Conservation (phyloP, 1,284 basidiomycete species). For the Polyporus tsugae region DNA sequence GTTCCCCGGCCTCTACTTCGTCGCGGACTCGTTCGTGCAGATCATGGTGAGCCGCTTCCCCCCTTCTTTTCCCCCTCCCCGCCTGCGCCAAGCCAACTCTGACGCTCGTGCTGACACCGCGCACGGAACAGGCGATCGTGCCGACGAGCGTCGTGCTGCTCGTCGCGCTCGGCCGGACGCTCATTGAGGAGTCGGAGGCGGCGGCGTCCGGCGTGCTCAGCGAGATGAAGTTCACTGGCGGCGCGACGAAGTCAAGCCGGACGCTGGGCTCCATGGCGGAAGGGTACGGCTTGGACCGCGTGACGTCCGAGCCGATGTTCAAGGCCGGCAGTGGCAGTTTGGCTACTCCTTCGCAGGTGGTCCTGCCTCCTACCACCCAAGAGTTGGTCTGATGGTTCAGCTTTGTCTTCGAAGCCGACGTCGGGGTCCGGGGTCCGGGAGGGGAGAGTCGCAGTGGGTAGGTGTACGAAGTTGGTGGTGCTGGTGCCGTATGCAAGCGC, state of each 20-base stretch:
- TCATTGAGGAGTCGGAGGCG: not conserved
- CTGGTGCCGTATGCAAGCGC: too few species aligned
- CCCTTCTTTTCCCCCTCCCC: too few species aligned
- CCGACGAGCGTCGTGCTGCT: not conserved
- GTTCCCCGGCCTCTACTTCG: constrained; percentile 14
- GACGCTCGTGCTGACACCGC: not conserved
- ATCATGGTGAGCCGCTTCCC: constrained; percentile 9
- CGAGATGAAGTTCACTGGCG: constrained; percentile 8
- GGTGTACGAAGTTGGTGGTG: too few species aligned
- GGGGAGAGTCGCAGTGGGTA: too few species aligned
- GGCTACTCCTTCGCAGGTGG: not conserved
- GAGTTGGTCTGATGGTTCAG: not conserved
- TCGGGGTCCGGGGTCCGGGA: not conserved
- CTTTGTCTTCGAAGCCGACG: not conserved
- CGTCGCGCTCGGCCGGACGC: not conserved
- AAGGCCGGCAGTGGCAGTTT: not conserved
- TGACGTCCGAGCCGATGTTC: not conserved
- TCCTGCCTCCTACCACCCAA: not conserved
- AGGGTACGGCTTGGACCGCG: not conserved
- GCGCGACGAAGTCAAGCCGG: not conserved
- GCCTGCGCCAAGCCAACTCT: not conserved
- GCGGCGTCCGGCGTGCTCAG: not conserved
- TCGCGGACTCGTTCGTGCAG: constrained; percentile 14
- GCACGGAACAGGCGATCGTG: not conserved
- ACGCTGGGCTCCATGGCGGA: not conserved